phyloP scores from a whole-genome alignment of 768 basidiomycete species.

The Asterophora lycoperdoides region DNA sequence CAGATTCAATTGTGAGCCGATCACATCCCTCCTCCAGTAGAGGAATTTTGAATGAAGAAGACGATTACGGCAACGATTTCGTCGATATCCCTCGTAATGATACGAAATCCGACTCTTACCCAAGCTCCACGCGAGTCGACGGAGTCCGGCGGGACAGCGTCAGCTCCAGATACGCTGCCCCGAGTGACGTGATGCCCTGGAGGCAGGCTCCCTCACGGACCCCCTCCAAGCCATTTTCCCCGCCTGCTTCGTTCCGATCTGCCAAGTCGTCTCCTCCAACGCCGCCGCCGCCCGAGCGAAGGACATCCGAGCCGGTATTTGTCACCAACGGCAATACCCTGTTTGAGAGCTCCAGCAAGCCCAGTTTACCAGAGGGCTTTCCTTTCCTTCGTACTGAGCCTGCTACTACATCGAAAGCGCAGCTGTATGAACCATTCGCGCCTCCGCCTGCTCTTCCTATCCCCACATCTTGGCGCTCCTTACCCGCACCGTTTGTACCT shows the following conservation, averaged over 20 bases:
- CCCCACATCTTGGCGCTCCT: not conserved
- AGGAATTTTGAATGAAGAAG: not conserved
- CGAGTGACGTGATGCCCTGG: not conserved
- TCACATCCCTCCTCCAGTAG: not conserved
- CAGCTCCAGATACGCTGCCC: not conserved
- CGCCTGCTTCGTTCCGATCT: constrained; percentile 12
- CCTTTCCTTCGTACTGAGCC: constrained; percentile 11
- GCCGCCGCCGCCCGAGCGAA: constrained; percentile 5
- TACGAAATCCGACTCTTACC: not conserved
- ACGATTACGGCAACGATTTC: not conserved
- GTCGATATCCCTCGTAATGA: not conserved
- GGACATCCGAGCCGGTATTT: constrained; percentile 9
- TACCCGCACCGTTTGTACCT: not conserved
- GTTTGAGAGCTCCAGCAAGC: constrained; percentile 14
- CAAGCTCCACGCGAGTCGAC: not conserved
- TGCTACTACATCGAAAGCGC: not conserved
- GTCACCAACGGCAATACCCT: constrained; percentile 13
- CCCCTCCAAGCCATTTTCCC: constrained; percentile 13
- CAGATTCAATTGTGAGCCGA: constrained; percentile 2
- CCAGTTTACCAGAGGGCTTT: constrained; percentile 15
- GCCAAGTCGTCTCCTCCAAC: constrained; percentile 15
- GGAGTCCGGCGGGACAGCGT: not conserved
- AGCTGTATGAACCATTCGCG: not conserved
- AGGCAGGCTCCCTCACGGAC: constrained; percentile 7
- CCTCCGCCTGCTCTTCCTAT: not conserved